A percentile compares a stretch with the other conserved stretches of the same genome.
These are phyloP conservation scores for Hanseniaspora lachancei DNA, from an alignment of 805 yeast species.

Conservation along the genomic window DNA sequence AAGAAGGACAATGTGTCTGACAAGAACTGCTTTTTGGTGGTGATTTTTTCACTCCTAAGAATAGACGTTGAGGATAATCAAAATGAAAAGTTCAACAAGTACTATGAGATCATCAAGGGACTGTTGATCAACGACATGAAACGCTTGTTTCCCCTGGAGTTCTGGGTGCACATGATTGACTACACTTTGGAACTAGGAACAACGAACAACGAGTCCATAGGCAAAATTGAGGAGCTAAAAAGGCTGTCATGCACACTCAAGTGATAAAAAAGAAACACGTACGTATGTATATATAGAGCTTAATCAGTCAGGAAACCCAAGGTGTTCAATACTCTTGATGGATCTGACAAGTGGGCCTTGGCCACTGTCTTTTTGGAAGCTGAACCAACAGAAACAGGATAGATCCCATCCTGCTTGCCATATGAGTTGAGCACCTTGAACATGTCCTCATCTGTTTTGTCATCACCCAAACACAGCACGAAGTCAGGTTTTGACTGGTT, in stretches of 20 bases:
- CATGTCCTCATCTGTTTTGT: constrained; percentile 96
- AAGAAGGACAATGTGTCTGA: not conserved
- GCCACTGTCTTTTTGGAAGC: constrained; percentile 79
- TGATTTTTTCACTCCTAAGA: not conserved
- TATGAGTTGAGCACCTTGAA: constrained; percentile 60
- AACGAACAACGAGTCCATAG: not conserved
- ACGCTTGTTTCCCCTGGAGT: not conserved
- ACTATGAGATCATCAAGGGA: not conserved
- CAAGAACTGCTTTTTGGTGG: not conserved
- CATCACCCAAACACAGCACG: constrained; percentile 86
- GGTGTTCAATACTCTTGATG: constrained; percentile 71
- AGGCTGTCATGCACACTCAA: not conserved
- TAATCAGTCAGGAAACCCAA: constrained; percentile 49
- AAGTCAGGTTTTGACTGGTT: constrained; percentile 60
- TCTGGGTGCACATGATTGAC: not conserved
- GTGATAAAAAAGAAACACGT: not conserved
- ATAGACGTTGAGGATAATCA: not conserved
- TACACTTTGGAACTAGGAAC: not conserved
- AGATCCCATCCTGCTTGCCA: constrained; percentile 44
- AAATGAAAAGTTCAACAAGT: not conserved
- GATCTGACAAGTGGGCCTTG: constrained; percentile 71
- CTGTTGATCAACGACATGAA: not conserved
- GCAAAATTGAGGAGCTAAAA: not conserved
- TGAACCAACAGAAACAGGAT: constrained; percentile 86
- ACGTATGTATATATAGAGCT: constrained; percentile 6